Evolutionary conservation across 2,329 filamentous ascomycete genomes (phyloP).

Genomic region (Knufia fluminis): DNA sequence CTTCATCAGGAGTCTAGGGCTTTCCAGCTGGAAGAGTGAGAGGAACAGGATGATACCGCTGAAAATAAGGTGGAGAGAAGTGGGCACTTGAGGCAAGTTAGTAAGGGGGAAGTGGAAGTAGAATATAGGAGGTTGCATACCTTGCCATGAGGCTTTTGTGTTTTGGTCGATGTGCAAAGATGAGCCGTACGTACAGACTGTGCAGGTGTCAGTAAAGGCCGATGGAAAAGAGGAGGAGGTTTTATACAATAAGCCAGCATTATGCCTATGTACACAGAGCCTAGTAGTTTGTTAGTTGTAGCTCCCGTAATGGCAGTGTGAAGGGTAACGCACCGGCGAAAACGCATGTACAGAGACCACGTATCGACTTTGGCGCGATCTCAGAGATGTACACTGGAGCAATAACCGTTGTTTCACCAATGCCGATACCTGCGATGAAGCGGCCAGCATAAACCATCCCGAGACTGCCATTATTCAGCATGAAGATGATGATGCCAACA

Average conservation of each 20-base stretch:
- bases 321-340: conserved; percentile 60
- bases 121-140: too few species aligned
- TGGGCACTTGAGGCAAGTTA: conserved; percentile 54
- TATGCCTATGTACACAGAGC: conserved; percentile 70
- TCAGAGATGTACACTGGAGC: conserved; percentile 64
- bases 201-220: too few species aligned
- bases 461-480: conserved; percentile 28
- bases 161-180: conserved; percentile 42
- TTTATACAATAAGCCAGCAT: conserved; percentile 74
- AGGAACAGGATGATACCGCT: conserved; percentile 61
- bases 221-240: too few species aligned
- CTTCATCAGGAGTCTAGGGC: conserved; percentile 62
- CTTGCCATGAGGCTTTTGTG: too few species aligned
- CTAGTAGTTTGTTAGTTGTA: too few species aligned
- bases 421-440: conserved; percentile 36
- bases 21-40: conserved; percentile 60
- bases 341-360: conserved; percentile 64
- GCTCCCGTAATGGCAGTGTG: too few species aligned
- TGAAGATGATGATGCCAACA: conserved; percentile 26
- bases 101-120: too few species aligned
- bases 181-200: conserved; percentile 38
- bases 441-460: conserved; percentile 36
- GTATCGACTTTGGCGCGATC: conserved; percentile 58
- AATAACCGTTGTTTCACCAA: conserved; percentile 36
- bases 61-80: conserved; percentile 68